Conservation (phyloP, 2,329 filamentous ascomycete genomes). For the Blastomyces silverae region DNA sequence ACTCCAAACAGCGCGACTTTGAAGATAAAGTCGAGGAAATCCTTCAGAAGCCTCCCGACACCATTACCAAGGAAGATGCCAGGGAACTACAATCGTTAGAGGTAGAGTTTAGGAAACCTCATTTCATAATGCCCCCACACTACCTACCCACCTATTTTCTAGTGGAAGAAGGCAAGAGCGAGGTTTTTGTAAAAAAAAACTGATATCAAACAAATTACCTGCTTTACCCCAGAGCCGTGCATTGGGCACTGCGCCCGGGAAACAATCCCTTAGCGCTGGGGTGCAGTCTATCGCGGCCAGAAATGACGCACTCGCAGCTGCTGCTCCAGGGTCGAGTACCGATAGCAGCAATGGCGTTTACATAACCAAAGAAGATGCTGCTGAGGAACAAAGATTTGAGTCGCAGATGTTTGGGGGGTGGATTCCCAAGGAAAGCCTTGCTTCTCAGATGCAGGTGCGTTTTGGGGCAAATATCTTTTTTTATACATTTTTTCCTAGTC, state of each 20-base stretch:
- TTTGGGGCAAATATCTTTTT: background rate
- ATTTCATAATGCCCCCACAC: background rate
- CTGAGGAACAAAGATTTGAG: slow-evolving; percentile 12
- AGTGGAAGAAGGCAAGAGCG: background rate
- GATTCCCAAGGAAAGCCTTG: slow-evolving; percentile 3
- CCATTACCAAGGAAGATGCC: slow-evolving; percentile 6
- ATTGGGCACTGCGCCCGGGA: background rate
- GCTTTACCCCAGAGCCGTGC: background rate
- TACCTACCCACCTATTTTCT: background rate
- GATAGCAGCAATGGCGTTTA: background rate
- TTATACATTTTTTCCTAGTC: background rate
- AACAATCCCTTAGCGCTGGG: slow-evolving; percentile 9
- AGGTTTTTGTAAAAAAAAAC: background rate
- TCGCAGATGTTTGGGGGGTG: background rate
- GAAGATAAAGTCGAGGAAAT: slow-evolving; percentile 15
- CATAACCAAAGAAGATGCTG: slow-evolving; percentile 9
- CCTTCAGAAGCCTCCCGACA: background rate
- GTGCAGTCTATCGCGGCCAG: slow-evolving; percentile 11
- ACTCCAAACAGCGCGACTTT: slow-evolving; percentile 8
- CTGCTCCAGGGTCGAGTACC: too few species aligned
- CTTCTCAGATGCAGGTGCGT: slow-evolving; percentile 7
- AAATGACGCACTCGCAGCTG: slow-evolving; percentile 3
- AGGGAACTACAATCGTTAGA: slow-evolving; percentile 4
- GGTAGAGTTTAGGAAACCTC: background rate
- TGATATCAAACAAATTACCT: background rate